Base-by-base conservation (phyloP, 768 basidiomycete species). In the Pulveroboletus sp. region DNA sequence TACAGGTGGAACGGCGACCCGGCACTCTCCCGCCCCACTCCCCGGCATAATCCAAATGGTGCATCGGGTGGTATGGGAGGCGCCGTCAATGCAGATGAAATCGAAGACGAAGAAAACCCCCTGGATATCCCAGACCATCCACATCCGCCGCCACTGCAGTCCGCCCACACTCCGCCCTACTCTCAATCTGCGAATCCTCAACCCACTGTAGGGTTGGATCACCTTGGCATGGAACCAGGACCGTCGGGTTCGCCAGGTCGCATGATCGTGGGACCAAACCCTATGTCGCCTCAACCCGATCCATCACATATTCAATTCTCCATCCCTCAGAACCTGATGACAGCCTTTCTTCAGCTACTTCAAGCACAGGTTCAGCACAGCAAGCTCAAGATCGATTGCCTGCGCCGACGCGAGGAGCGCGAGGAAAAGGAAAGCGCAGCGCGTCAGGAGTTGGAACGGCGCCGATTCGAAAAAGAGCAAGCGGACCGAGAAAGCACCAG, bases 321-420 rank as follows among this genome's bases (percentile, higher is more conserved):
- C 8, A 62, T 85, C 37, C 75, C 81, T 5, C 82, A 85, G 53
- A 72, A 72, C 17, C 71, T 86, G 70, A 68, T 85, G 45, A 65
- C 73, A 22, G 73, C 78, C 14, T 82, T 77, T 53, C 63, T 82
- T 60, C 80, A 84, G 53, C 76, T 80, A 51, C 67, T 89, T 34
- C 82, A 82, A 53, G 72, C 80, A 35, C 87, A 89, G 60, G 78
- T 77, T 20, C 85, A 87, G 56, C 80, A 85, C 30, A 78, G 77
- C 52, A 83, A 83, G 65, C 74, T 80, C 69, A 85, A 85, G 60
- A 73, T 86, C 36, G 87, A 88, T 49, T 82, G 82, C 55, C 58
- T 87, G 61, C 76, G 79, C 47, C 70, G 83, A 52, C 73, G 81
- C 17, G 85, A 88, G 53, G 85, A 85, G 55, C 71, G 85, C n/a